Percentiles rank a stretch among this genome's conserved stretches.
Conservation (phyloP, 495 filamentous ascomycete genomes). For the Pseudoneurospora amorphoporcata region DNA sequence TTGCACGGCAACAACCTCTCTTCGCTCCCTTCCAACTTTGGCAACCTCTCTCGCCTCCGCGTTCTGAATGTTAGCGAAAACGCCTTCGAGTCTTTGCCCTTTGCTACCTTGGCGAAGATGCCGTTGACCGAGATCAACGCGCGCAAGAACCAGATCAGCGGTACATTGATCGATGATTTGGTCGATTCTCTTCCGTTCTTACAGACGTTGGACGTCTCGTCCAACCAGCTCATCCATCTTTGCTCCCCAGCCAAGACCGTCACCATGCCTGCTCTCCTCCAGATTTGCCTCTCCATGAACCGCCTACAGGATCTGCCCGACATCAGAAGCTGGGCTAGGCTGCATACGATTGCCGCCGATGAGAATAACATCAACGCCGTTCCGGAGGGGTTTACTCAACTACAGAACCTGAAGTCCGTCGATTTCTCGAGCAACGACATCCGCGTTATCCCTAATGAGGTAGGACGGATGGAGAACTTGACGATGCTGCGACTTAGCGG, state of each 20-base stretch:
- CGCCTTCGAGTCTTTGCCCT: conserved; percentile 55
- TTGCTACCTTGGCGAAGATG: conserved; percentile 52
- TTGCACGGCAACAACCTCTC: conserved; percentile 71
- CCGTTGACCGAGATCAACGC: conserved; percentile 64
- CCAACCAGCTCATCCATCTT: conserved; percentile 55
- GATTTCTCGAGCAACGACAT: conserved; percentile 83
- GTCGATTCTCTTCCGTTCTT: conserved; percentile 50
- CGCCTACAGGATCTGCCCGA: conserved; percentile 61
- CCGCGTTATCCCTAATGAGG: conserved; percentile 57
- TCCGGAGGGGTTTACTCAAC: conserved; percentile 59
- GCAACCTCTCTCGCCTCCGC: conserved; percentile 53
- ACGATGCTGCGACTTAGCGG: conserved; percentile 63
- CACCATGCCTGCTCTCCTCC: conserved; percentile 58
- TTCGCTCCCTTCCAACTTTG: conserved; percentile 59
- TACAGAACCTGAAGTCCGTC: conserved; percentile 57
- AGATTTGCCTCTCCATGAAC: conserved; percentile 66
- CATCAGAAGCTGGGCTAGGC: conserved; percentile 57
- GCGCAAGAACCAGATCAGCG: conserved; percentile 69
- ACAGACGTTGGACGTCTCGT: conserved; percentile 64
- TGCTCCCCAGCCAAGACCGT: conserved; percentile 20
- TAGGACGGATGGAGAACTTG: conserved; percentile 73
- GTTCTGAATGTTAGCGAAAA: conserved; percentile 73
- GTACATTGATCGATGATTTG: conserved; percentile 54
- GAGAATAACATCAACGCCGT: conserved; percentile 68
- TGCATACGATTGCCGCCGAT: conserved; percentile 63